These are phyloP conservation scores for Psilocybe tampanensis DNA, from an alignment of 768 basidiomycete species.

Conservation along the genomic window DNA sequence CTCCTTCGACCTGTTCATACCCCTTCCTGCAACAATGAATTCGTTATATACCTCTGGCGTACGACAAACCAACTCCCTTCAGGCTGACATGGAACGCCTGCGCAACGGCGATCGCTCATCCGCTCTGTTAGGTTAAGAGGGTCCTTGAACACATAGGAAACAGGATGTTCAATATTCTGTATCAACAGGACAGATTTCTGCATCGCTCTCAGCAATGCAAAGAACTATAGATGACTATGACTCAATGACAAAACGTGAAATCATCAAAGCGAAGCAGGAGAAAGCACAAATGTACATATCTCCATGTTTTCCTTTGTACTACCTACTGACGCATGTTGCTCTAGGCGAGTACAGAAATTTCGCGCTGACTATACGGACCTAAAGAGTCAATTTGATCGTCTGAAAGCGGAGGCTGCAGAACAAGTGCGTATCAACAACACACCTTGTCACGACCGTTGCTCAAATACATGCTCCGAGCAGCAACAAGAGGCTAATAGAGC, in stretches of 20 bases:
- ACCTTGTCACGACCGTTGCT: neutral
- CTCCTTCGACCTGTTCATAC: neutral
- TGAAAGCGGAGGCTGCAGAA: slow-evolving; percentile 62
- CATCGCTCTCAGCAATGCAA: slow-evolving; percentile 93
- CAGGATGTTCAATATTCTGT: neutral
- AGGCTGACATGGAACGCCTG: slow-evolving; percentile 84
- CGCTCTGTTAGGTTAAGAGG: slow-evolving; percentile 75
- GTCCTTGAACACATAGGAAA: neutral
- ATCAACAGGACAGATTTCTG: slow-evolving; percentile 90
- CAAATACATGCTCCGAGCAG: slow-evolving; percentile 36
- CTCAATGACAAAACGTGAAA: slow-evolving; percentile 94
- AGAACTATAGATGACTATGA: slow-evolving; percentile 97
- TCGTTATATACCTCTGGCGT: slow-evolving; percentile 93
- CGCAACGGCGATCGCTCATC: slow-evolving; percentile 80
- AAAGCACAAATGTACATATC: slow-evolving; percentile 88
- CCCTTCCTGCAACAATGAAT: slow-evolving; percentile 63
- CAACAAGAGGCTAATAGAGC: slow-evolving; percentile 57
- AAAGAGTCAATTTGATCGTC: slow-evolving; percentile 76
- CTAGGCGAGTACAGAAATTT: slow-evolving; percentile 92
- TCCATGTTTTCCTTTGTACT: neutral
- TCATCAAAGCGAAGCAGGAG: slow-evolving; percentile 95
- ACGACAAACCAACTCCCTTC: slow-evolving; percentile 86
- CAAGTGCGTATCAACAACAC: slow-evolving; percentile 37
- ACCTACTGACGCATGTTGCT: neutral
- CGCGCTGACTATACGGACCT: slow-evolving; percentile 85